Conservation (phyloP, 176 grass and related monocot species). For the Tuctoria greenei region DNA sequence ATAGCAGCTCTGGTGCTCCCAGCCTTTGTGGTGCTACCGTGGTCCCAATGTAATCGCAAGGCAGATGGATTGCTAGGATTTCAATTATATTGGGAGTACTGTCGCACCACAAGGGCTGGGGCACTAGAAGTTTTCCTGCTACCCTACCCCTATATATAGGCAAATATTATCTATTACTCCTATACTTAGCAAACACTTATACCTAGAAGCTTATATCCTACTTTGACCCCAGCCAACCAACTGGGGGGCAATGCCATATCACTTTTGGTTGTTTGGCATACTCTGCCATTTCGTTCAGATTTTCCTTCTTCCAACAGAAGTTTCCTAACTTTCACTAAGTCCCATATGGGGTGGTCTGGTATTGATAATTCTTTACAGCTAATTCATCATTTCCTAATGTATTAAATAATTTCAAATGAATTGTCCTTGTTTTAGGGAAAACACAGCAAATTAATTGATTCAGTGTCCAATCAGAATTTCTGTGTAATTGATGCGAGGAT, state of each 20-base stretch:
- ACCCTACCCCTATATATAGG: too few relatives aligned
- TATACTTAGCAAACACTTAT: not conserved
- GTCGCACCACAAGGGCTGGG: too few relatives aligned
- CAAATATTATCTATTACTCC: not conserved
- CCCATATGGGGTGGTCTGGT: not conserved
- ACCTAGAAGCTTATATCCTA: not conserved
- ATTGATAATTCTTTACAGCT: conserved; percentile 14
- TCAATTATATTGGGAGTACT: too few relatives aligned
- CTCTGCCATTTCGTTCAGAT: conserved; percentile 7
- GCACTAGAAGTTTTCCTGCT: too few relatives aligned
- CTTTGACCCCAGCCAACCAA: not conserved
- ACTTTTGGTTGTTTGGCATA: not conserved
- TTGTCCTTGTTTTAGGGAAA: conserved; percentile 9
- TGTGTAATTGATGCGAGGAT: conserved; percentile 7
- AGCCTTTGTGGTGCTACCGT: too few relatives aligned
- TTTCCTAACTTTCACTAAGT: conserved; percentile 7
- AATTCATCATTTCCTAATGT: conserved; percentile 19
- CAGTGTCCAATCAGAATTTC: not conserved
- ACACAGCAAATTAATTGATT: conserved; percentile 13
- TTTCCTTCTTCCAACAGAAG: not conserved
- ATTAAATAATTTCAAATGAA: conserved; percentile 9
- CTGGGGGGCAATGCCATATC: not conserved
- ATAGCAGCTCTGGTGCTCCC: too few relatives aligned
- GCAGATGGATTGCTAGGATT: too few relatives aligned
- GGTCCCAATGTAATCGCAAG: too few relatives aligned